Percentiles rank a stretch among this genome's conserved stretches.
Conservation (phyloP, 352 stramenopile species). For the Thalassiosira ordinaria region DNA sequence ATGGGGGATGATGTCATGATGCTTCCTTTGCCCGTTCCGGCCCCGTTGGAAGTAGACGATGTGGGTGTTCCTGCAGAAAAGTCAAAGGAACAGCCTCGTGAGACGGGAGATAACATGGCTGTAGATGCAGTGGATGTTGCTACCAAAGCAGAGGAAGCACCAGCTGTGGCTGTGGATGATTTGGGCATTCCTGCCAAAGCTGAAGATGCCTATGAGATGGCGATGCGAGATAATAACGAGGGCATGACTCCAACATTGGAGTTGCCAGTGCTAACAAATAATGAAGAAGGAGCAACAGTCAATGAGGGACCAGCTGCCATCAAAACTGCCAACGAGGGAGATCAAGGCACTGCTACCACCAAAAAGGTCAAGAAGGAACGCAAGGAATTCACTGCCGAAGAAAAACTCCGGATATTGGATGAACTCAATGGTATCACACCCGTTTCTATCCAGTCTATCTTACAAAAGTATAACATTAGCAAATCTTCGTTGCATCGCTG, state of each 20-base stretch:
- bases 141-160: not conserved
- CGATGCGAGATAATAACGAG: too few relatives aligned
- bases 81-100: too few relatives aligned
- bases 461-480: slow-evolving; percentile 32
- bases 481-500: slow-evolving; percentile 52
- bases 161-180: too few relatives aligned
- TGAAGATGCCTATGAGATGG: not conserved
- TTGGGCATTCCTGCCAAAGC: not conserved
- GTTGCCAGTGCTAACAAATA: not conserved
- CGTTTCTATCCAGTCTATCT: slow-evolving; percentile 24
- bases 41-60: too few relatives aligned
- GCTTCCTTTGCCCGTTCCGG: too few relatives aligned
- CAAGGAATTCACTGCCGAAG: slow-evolving; percentile 45
- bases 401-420: slow-evolving; percentile 45
- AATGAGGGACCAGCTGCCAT: not conserved
- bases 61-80: too few relatives aligned
- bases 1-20: too few relatives aligned
- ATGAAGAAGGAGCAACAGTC: not conserved
- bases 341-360: not conserved
- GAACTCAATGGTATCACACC: slow-evolving; percentile 21
- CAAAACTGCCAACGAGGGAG: too few relatives aligned
- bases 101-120: too few relatives aligned
- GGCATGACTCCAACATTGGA: too few relatives aligned
- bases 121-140: not conserved
- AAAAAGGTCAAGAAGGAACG: slow-evolving; percentile 18